phyloP scores from a whole-genome alignment of 805 yeast species.

The Yamadazyma akitaensis region DNA sequence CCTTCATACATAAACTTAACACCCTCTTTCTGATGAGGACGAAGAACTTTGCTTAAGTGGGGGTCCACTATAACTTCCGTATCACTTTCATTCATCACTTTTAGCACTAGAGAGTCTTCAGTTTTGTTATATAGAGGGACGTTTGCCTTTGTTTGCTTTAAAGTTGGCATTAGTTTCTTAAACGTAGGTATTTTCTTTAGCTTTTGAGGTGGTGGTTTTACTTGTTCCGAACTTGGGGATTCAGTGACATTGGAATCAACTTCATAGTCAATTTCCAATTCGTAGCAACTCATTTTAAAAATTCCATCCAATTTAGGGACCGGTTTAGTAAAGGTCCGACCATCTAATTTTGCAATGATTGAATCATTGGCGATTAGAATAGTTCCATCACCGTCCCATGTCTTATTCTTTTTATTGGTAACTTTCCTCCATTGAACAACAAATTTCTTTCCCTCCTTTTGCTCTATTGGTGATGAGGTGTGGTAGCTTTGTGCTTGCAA shows the following conservation, averaged over 20 bases:
- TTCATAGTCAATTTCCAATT: constrained; percentile 58
- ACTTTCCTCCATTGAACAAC: constrained; percentile 66
- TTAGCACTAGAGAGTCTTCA: constrained; percentile 8
- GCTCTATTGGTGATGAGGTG: background rate
- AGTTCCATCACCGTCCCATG: constrained; percentile 93
- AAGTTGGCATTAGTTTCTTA: constrained; percentile 4
- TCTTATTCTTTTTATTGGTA: constrained; percentile 74
- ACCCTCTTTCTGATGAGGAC: constrained; percentile 88
- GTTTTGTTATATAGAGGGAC: constrained; percentile 1
- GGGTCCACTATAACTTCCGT: constrained; percentile 52
- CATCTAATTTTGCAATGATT: constrained; percentile 27
- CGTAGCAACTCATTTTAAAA: constrained; percentile 49
- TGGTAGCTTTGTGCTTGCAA: background rate
- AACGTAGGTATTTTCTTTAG: constrained; percentile 2
- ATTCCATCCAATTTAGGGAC: constrained; percentile 11
- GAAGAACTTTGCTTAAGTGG: constrained; percentile 44
- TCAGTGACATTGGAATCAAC: constrained; percentile 12
- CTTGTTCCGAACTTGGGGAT: background rate
- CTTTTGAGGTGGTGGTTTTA: background rate
- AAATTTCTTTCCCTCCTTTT: constrained; percentile 9
- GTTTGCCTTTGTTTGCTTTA: background rate
- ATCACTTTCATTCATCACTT: background rate
- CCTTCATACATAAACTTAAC: constrained; percentile 79
- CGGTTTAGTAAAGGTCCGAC: constrained; percentile 18
- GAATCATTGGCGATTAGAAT: constrained; percentile 29